These are phyloP conservation scores for Cryphonectria radicalis DNA, from an alignment of 2,329 filamentous ascomycete genomes.

Conservation along the genomic window DNA sequence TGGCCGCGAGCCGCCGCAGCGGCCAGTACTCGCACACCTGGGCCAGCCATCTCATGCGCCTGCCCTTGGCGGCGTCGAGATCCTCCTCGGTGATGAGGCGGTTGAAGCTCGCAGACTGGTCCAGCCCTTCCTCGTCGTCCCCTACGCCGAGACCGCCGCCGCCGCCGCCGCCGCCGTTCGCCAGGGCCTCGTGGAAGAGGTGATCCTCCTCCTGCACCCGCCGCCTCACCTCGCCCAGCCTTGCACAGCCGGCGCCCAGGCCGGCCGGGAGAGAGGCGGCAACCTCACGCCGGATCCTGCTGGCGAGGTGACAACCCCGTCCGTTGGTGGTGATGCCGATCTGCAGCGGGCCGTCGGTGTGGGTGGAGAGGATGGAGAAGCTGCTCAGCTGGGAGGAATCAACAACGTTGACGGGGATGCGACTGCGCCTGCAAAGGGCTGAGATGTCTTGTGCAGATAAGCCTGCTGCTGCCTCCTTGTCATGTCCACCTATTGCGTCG, in stretches of 20 bases:
- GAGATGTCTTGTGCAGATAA: slow-evolving; percentile 61
- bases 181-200: slow-evolving; percentile 37
- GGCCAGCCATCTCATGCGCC: slow-evolving; percentile 88
- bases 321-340: slow-evolving; percentile 96
- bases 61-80: slow-evolving; percentile 71
- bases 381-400: slow-evolving; percentile 86
- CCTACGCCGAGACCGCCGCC: slow-evolving; percentile 31
- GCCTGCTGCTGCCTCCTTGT: slow-evolving; percentile 43
- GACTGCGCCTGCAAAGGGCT: slow-evolving; percentile 72
- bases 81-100: slow-evolving; percentile 77
- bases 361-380: slow-evolving; percentile 86
- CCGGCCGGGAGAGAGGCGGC: slow-evolving; percentile 75
- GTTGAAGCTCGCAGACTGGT: slow-evolving; percentile 85
- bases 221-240: slow-evolving; percentile 73
- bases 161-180: slow-evolving; percentile 31
- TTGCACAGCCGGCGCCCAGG: slow-evolving; percentile 76
- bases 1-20: slow-evolving; percentile 75
- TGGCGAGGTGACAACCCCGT: slow-evolving; percentile 90
- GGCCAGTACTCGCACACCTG: slow-evolving; percentile 99
- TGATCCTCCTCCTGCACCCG: slow-evolving; percentile 77
- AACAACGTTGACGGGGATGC: slow-evolving; percentile 91
- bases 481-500: slow-evolving; percentile 33
- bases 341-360: slow-evolving; percentile 89
- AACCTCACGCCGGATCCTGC: slow-evolving; percentile 86
- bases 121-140: slow-evolving; percentile 64